Conservation (phyloP, 495 filamentous ascomycete genomes). For the Penicillium fimorum region DNA sequence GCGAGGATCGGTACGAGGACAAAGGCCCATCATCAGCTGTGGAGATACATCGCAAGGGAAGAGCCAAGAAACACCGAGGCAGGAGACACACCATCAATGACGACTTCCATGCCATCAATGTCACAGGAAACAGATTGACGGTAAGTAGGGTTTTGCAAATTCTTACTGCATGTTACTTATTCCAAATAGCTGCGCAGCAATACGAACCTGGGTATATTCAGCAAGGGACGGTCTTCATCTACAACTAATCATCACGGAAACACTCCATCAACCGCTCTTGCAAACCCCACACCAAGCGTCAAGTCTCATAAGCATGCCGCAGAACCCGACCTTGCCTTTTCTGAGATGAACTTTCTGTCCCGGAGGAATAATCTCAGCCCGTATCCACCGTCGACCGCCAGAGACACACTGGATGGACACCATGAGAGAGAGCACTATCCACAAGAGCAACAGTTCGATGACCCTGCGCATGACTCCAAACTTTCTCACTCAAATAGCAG, state of each 20-base stretch:
- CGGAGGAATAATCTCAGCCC: constrained; percentile 16
- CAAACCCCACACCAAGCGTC: not conserved
- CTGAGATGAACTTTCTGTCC: constrained; percentile 62
- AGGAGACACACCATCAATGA: constrained; percentile 54
- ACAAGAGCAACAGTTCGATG: not conserved
- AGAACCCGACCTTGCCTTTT: constrained; percentile 68
- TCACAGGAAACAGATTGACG: constrained; percentile 61
- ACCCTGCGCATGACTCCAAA: not conserved
- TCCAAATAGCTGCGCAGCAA: constrained; percentile 48
- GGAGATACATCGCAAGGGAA: constrained; percentile 39
- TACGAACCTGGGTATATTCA: constrained; percentile 61
- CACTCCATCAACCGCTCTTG: not conserved
- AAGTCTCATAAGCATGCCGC: not conserved
- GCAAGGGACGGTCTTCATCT: constrained; percentile 65
- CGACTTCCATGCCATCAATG: constrained; percentile 62
- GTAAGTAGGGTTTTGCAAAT: constrained; percentile 39
- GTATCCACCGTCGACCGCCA: not conserved
- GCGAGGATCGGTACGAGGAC: constrained; percentile 52
- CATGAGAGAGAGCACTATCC: not conserved
- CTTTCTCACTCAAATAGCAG: not conserved
- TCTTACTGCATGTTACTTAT: constrained; percentile 21
- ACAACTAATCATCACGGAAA: constrained; percentile 44
- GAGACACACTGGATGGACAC: not conserved
- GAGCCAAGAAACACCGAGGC: constrained; percentile 29
- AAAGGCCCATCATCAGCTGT: constrained; percentile 24